A percentile compares a stretch with the other conserved stretches of the same genome.
Evolutionary conservation across 495 filamentous ascomycete genomes (phyloP).

Genomic region (Hypoxylon crocopeplum): DNA sequence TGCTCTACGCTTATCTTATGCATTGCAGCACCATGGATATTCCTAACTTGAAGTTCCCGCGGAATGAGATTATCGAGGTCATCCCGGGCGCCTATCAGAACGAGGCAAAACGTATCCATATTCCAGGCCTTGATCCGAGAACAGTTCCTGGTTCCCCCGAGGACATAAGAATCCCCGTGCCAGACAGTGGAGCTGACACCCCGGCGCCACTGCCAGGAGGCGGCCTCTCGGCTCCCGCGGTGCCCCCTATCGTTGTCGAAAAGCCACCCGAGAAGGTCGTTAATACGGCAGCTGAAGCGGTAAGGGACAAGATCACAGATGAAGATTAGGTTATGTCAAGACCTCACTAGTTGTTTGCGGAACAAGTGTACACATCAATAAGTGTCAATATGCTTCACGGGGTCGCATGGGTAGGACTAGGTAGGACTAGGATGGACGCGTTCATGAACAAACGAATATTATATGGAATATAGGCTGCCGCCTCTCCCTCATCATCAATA

Average conservation of each 20-base stretch:
- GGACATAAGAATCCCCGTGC: slow-evolving; percentile 83
- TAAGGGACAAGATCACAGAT: slow-evolving; percentile 55
- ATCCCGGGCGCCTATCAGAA: slow-evolving; percentile 98
- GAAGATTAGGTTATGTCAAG: slow-evolving; percentile 44
- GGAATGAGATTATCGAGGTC: slow-evolving; percentile 98
- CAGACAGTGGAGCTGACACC: slow-evolving; percentile 44
- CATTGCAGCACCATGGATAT: slow-evolving; percentile 97
- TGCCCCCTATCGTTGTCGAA: slow-evolving; percentile 37
- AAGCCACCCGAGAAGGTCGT: slow-evolving; percentile 54
- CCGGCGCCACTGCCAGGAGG: slow-evolving; percentile 32
- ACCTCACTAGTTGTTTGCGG: background rate
- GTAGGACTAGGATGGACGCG: background rate
- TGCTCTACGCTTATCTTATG: slow-evolving; percentile 98
- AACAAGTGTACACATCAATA: no score
- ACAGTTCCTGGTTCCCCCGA: slow-evolving; percentile 73
- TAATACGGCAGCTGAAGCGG: slow-evolving; percentile 52
- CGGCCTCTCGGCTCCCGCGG: slow-evolving; percentile 44
- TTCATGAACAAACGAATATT: slow-evolving; percentile 10
- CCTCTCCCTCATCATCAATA: no score
- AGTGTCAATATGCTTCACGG: background rate
- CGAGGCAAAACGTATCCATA: slow-evolving; percentile 84
- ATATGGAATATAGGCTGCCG: background rate
- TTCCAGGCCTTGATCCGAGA: slow-evolving; percentile 56
- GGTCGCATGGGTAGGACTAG: background rate
- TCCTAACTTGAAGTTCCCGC: slow-evolving; percentile 89